Percentiles rank a stretch among this genome's conserved stretches.
Conservation (phyloP, 192 early-diverging fungal genomes). For the Rhizoclosmatium globosum region DNA sequence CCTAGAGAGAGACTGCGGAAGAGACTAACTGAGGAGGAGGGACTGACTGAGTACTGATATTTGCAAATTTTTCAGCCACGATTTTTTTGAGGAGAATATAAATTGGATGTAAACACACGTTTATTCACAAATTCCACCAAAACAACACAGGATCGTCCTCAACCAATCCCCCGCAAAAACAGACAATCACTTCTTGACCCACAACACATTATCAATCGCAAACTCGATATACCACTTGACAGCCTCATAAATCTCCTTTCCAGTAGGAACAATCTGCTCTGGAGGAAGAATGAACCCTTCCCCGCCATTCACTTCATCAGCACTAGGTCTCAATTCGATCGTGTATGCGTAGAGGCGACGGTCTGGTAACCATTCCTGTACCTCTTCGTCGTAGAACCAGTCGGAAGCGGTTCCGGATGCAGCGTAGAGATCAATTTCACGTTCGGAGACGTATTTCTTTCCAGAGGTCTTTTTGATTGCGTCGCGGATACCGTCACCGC, state of each 20-base stretch:
- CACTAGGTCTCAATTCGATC: slow-evolving; percentile 63
- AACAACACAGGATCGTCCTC: too few relatives aligned
- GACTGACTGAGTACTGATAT: too few relatives aligned
- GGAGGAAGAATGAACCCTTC: slow-evolving; percentile 66
- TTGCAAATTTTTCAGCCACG: too few relatives aligned
- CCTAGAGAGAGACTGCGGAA: too few relatives aligned
- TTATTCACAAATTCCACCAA: too few relatives aligned
- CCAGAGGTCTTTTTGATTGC: slow-evolving; percentile 48
- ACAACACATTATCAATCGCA: slow-evolving; percentile 31
- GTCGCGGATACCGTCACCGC: slow-evolving; percentile 51
- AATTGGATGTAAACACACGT: too few relatives aligned
- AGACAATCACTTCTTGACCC: background rate
- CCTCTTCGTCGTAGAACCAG: slow-evolving; percentile 60
- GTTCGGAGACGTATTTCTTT: slow-evolving; percentile 56
- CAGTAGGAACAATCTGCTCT: slow-evolving; percentile 63
- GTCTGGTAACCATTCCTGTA: slow-evolving; percentile 42
- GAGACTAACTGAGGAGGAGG: too few relatives aligned
- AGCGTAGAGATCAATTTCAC: slow-evolving; percentile 63
- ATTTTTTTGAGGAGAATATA: too few relatives aligned
- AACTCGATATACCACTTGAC: slow-evolving; percentile 19
- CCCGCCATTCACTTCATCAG: slow-evolving; percentile 39
- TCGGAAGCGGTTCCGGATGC: slow-evolving; percentile 61
- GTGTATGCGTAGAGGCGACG: slow-evolving; percentile 59
- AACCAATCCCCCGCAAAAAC: too few relatives aligned
- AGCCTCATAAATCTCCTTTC: slow-evolving; percentile 43